Evolutionary conservation across 176 grass and related monocot genomes (phyloP).

Genomic region (Oryza glumipatula): DNA sequence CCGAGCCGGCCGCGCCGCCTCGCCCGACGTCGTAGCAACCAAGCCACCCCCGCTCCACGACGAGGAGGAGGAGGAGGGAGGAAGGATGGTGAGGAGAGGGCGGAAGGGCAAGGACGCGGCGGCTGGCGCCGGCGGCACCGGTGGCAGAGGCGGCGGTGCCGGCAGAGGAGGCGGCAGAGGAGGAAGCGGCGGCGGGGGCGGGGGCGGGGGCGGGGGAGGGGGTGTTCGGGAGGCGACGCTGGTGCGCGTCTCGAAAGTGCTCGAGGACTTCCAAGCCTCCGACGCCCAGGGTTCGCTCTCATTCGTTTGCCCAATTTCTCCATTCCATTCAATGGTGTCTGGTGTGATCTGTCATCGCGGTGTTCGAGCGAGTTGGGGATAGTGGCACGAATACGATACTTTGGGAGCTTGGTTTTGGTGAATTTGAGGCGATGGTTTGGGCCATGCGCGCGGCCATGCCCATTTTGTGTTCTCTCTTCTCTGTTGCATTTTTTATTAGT

Average conservation of each 20-base stretch:
- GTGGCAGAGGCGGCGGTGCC: neutral
- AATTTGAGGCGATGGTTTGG: neutral
- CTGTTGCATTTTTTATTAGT: neutral
- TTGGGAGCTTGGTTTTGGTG: slow-evolving; percentile 6
- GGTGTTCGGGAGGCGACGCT: slow-evolving; percentile 47
- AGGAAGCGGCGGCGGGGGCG: slow-evolving; percentile 22
- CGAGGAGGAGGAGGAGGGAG: neutral
- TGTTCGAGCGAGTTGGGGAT: neutral
- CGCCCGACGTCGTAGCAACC: neutral
- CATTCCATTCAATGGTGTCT: neutral
- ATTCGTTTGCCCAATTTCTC: neutral
- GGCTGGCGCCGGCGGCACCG: neutral
- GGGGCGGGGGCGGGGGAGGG: neutral
- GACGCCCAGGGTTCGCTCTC: slow-evolving; percentile 56
- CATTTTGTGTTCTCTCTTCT: neutral
- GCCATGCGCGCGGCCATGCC: neutral
- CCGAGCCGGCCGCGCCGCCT: neutral
- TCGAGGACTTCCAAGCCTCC: slow-evolving; percentile 68
- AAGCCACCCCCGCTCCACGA: neutral
- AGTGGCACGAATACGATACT: neutral
- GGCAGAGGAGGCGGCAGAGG: neutral
- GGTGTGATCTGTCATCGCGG: neutral
- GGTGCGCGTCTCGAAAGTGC: slow-evolving; percentile 43
- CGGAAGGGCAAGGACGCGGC: slow-evolving; percentile 26
- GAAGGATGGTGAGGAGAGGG: slow-evolving; percentile 46